Percentiles rank a stretch among this genome's conserved stretches.
Conservation (phyloP, 371 early-diverging fungal species). For the Dichotomocladium elegans region DNA sequence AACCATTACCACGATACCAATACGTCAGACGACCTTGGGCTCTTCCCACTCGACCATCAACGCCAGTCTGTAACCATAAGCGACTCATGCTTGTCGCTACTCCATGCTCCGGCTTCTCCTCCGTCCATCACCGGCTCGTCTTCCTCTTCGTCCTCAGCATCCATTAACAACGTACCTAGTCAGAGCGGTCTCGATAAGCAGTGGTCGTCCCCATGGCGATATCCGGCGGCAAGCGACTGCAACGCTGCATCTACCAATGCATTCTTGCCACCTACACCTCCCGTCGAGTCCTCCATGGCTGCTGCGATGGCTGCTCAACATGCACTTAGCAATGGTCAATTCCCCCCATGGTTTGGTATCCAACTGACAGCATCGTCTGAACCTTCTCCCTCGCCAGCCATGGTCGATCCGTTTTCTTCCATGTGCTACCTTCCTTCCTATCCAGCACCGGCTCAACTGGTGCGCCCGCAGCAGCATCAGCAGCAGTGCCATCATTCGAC, state of each 20-base stretch:
- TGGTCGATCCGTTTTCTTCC: neutral
- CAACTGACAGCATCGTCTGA: neutral
- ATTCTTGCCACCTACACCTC: slow-evolving; percentile 8
- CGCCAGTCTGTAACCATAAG: neutral
- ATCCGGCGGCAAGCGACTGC: neutral
- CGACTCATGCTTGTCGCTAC: neutral
- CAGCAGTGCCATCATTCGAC: neutral
- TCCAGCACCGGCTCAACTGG: neutral
- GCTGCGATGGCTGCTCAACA: neutral
- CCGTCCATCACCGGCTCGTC: neutral
- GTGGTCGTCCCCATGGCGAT: neutral
- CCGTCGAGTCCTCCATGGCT: slow-evolving; percentile 4
- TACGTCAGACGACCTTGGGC: too few species aligned
- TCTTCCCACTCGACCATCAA: neutral
- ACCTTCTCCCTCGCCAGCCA: neutral
- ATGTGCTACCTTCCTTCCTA: slow-evolving; percentile 1
- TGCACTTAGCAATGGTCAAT: neutral
- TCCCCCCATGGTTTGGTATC: slow-evolving; percentile 6
- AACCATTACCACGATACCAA: too few species aligned
- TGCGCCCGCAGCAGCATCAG: neutral
- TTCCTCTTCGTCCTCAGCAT: neutral
- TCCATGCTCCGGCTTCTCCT: neutral
- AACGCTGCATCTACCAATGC: neutral
- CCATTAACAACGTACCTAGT: too few species aligned
- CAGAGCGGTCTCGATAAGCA: too few species aligned